A percentile compares a stretch with the other conserved stretches of the same genome.
These are phyloP conservation scores for Ambrosia artemisiifolia DNA, from an alignment of 129 eudicot species.

Conservation along the genomic window DNA sequence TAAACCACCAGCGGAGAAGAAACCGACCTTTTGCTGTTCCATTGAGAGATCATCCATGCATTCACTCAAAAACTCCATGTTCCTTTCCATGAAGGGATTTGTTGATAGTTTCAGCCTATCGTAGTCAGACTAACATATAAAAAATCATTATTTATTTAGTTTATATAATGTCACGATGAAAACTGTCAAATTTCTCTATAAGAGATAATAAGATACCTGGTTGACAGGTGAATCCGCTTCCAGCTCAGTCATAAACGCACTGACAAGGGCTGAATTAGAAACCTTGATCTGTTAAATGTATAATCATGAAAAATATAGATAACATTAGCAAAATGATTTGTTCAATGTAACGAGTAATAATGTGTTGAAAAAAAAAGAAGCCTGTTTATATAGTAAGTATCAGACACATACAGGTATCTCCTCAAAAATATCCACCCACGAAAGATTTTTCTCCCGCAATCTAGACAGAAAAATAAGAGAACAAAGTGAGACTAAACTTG, in stretches of 20 bases:
- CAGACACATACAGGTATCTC: constrained; percentile 87
- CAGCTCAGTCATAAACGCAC: constrained; percentile 89
- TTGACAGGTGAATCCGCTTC: constrained; percentile 83
- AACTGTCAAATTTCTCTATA: background rate
- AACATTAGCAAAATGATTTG: background rate
- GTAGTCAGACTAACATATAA: constrained; percentile 66
- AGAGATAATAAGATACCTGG: constrained; percentile 44
- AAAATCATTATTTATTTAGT: constrained; percentile 6
- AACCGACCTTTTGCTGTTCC: constrained; percentile 88
- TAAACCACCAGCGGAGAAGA: background rate
- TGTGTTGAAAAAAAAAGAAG: background rate
- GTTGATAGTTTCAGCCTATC: constrained; percentile 89
- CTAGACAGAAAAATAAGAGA: constrained; percentile 31
- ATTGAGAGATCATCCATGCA: constrained; percentile 96
- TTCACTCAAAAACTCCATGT: constrained; percentile 85
- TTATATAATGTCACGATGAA: background rate
- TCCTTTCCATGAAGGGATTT: constrained; percentile 82
- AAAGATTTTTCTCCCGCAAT: constrained; percentile 89
- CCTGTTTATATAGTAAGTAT: background rate
- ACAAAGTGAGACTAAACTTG: constrained; percentile 5
- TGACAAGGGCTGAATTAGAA: constrained; percentile 84
- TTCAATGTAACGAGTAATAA: background rate
- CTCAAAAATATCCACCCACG: constrained; percentile 99
- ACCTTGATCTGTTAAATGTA: constrained; percentile 65
- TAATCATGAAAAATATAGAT: background rate